Base-by-base conservation (phyloP, 1,284 basidiomycete species). In the Moesziomyces sp. region DNA sequence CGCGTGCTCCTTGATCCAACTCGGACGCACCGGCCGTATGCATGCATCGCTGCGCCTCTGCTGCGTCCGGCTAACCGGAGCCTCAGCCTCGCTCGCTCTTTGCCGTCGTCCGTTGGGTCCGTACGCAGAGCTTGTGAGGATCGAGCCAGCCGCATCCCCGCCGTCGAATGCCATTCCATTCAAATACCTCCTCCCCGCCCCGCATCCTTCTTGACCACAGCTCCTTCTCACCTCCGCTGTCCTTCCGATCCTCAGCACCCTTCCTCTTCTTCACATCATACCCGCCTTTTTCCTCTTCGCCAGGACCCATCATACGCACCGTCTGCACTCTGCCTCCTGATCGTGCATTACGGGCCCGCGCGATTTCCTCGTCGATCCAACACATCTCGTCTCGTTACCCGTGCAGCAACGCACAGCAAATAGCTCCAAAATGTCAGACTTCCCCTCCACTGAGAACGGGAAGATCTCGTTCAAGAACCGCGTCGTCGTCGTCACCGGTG, bases 401-500 rank as follows among this genome's bases (percentile, higher is more conserved):
- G n/a, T 62, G 66, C 66, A 52, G 57, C 54, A 34, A 45, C 47
- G 24, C 30, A 38, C 55, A 52, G 52, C 56, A 58, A 30, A 42
- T 14, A 52, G 19, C 18, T 30, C 42, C 55, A 80, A 48, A 48
- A 82, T 82, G 80, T 72, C 80, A 14, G 80, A 81, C 50, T 82
- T 82, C 62, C 80, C 80, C 44, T 65, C 68, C 62, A 76, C 72
- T 11, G 80, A 82, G 59, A 76, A 78, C 67, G 80, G 80, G 58
- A 81, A 82, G 67, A 65, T 82, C 58, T 80, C 78, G 53, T 97
- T 96, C 89, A 92, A 93, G 86, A 92, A 91, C 75, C 93, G 97
- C 68, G 94, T 93, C 42, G 93, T 95, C 74, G 89, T 99, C 77
- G 87, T 99, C 74, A 99, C 97, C 50, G 97, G 97, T 60, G 95